Evolutionary conservation across 129 eudicot species (phyloP), one percentile per base, ranked within the genome.

Genomic region (Smallanthus sonchifolius): DNA sequence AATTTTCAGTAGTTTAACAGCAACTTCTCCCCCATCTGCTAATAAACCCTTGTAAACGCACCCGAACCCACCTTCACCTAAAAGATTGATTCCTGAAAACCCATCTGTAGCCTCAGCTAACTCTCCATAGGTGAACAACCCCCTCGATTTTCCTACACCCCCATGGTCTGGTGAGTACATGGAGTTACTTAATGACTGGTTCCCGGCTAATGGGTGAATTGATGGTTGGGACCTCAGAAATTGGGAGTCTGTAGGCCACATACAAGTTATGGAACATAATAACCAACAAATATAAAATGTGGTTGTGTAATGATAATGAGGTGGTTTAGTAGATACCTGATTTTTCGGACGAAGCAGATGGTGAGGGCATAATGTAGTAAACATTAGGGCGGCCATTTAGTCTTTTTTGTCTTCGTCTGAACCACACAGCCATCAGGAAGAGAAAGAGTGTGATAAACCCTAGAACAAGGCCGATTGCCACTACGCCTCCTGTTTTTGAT

Each of bases 61-160:
- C 61, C 98, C 98, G 69, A 94, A 94, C 45, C 98, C 98, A 52
- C 98, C 98, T 85, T 89, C 93, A 20, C 98, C 98, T 76, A 94
- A 75, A 38, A 88, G 67, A 76, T 88, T 91, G 49, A 83, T 80
- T 75, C 70, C 69, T 4, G 97, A 83, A 80, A 94, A 94, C 6
- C 93, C 91, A 74, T 85, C 78, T 61, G 98, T 90, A 43, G 98
- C 98, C 37, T 52, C 85, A 7, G 85, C n/a, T 84, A 94, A 73
- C 79, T 88, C 97, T 80, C 90, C 92, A 61, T 86, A 94, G 6
- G 89, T 84, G 82, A 94, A 94, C 85, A 87, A 88, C 56, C 88
- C 66, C 77, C 90, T 84, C 3, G 97, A 88, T 83, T 83, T 83
- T 52, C 91, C 93, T 13, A 90, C 80, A 64, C 95, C 96, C 34